phyloP scores from a whole-genome alignment of 2,329 filamentous ascomycete genomes.

The Hypoxylon sp. region DNA sequence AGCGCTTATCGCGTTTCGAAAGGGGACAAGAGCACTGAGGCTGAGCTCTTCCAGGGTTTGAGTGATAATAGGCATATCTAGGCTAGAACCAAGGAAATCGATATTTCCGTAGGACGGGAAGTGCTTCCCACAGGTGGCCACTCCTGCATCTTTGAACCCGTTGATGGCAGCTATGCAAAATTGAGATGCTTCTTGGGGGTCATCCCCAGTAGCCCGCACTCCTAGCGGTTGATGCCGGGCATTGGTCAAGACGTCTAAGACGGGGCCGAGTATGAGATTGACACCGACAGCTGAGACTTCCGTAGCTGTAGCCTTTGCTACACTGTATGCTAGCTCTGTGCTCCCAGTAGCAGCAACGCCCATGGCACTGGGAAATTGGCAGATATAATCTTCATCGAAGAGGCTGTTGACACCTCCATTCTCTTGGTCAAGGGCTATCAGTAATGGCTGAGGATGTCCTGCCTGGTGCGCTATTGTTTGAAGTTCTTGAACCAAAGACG shows the following conservation, averaged over 20 bases:
- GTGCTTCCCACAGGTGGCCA: constrained; percentile 94
- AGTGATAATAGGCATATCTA: constrained; percentile 95
- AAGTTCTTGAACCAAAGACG: constrained; percentile 87
- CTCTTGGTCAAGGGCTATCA: constrained; percentile 95
- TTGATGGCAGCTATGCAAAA: constrained; percentile 93
- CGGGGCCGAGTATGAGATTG: constrained; percentile 94
- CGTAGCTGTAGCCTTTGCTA: constrained; percentile 93
- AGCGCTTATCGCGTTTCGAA: constrained; percentile 88
- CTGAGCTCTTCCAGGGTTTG: constrained; percentile 94
- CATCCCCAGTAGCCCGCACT: constrained; percentile 90
- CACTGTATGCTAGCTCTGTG: constrained; percentile 86
- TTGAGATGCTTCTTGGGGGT: constrained; percentile 93
- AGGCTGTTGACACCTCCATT: constrained; percentile 98
- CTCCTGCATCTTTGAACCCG: constrained; percentile 90
- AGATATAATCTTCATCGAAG: constrained; percentile 95
- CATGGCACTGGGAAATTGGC: constrained; percentile 98
- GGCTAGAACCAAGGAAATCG: constrained; percentile 90
- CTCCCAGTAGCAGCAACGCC: constrained; percentile 93
- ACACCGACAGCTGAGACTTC: constrained; percentile 94
- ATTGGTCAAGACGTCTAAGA: constrained; percentile 94
- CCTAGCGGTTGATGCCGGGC: constrained; percentile 91
- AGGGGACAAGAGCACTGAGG: constrained; percentile 91
- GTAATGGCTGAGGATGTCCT: constrained; percentile 88
- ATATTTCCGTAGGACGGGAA: constrained; percentile 97
- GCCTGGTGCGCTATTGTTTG: constrained; percentile 93